A percentile compares a stretch with the other conserved stretches of the same genome.
phyloP scores from a whole-genome alignment of 257 asterid genomes.

The Capsicum rhomboideum region DNA sequence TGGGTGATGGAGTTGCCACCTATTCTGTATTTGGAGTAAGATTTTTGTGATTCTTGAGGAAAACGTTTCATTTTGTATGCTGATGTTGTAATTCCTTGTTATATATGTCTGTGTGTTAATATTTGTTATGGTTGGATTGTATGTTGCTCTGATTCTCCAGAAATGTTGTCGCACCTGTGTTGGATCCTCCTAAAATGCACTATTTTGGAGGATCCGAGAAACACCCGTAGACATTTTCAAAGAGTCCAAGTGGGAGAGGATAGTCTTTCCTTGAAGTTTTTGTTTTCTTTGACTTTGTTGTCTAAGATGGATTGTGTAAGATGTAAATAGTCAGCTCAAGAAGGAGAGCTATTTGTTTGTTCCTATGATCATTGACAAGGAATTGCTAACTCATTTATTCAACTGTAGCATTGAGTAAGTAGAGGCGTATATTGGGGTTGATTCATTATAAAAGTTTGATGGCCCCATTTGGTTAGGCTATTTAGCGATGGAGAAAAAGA shows the following conservation, averaged over 20 bases:
- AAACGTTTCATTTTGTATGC: not conserved
- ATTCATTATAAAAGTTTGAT: not conserved
- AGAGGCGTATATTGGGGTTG: not conserved
- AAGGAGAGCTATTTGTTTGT: not conserved
- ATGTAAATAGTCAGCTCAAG: not conserved
- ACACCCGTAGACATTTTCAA: no score
- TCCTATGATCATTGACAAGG: not conserved
- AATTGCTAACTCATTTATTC: not conserved
- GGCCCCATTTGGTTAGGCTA: not conserved
- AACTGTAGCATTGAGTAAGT: not conserved
- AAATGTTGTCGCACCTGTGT: no score
- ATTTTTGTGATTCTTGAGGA: not conserved
- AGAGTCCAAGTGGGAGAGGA: no score
- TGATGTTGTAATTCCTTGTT: not conserved
- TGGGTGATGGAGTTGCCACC: conserved; percentile 90
- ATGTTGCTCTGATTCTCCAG: no score
- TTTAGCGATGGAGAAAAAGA: not conserved
- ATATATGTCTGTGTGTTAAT: not conserved
- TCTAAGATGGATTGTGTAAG: not conserved
- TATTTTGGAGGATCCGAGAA: no score
- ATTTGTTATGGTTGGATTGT: not conserved
- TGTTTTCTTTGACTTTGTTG: not conserved
- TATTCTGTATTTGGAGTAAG: conserved; percentile 85
- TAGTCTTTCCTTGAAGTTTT: not conserved
- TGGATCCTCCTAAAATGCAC: no score